A percentile compares a stretch with the other conserved stretches of the same genome.
Conservation (phyloP, 2,329 filamentous ascomycete species). For the Pyrenochaeta sp. region DNA sequence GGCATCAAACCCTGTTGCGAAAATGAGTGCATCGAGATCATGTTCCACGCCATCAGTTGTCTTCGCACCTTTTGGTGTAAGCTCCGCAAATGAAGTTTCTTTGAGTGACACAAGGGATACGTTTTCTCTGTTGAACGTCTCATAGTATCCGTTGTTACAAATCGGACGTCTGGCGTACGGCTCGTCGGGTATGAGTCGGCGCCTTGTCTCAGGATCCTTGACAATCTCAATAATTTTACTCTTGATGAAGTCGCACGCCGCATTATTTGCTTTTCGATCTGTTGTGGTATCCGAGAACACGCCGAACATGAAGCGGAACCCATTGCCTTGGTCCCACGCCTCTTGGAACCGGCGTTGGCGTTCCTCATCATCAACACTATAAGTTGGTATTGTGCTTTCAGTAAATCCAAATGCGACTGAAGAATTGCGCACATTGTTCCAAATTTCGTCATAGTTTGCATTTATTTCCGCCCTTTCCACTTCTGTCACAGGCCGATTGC, state of each 20-base stretch:
- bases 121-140: constrained; percentile 50
- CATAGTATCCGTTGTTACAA: constrained; percentile 53
- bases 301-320: constrained; percentile 42
- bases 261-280: constrained; percentile 45
- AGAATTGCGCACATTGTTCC: not conserved
- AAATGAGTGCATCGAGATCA: constrained; percentile 49
- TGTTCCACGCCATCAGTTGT: constrained; percentile 43
- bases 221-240: constrained; percentile 44
- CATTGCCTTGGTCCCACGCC: constrained; percentile 25
- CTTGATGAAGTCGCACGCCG: constrained; percentile 50
- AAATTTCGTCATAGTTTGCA: not conserved
- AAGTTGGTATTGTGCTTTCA: not conserved
- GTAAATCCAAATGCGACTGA: not conserved
- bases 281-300: constrained; percentile 30
- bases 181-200: constrained; percentile 51
- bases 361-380: constrained; percentile 5
- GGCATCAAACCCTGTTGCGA: constrained; percentile 56
- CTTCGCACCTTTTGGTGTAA: constrained; percentile 48
- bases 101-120: constrained; percentile 51
- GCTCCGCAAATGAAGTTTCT: constrained; percentile 44
- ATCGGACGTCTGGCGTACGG: constrained; percentile 51
- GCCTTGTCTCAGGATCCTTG: constrained; percentile 53
- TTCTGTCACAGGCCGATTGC: not conserved
- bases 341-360: constrained; percentile 13
- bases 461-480: not conserved